A percentile compares a stretch with the other conserved stretches of the same genome.
phyloP scores from a whole-genome alignment of 139 green algal species.

The Spirogloea muscicola region DNA sequence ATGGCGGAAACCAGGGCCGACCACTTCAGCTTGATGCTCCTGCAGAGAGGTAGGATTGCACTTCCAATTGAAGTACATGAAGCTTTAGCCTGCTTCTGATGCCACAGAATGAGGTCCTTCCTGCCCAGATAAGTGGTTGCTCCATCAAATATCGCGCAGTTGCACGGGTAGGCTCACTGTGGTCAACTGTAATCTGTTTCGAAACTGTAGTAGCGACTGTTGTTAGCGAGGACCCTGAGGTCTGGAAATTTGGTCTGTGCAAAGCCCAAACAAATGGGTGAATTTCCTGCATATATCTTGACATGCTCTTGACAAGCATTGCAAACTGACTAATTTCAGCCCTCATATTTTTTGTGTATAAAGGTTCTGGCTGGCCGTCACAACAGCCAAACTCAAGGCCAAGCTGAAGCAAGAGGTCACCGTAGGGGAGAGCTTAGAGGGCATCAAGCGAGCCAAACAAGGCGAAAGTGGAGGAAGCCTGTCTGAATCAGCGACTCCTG shows the following conservation, averaged over 20 bases:
- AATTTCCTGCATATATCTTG: neutral
- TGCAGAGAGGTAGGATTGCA: neutral
- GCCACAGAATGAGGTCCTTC: no score
- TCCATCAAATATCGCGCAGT: no score
- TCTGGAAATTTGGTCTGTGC: no score
- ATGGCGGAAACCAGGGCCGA: neutral
- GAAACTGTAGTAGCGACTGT: no score
- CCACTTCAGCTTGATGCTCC: slow-evolving; percentile 2
- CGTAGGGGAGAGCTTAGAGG: no score
- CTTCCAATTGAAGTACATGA: neutral
- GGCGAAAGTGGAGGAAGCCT: slow-evolving; percentile 4
- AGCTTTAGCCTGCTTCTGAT: neutral
- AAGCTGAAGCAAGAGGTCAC: no score
- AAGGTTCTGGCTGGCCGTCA: slow-evolving; percentile 10
- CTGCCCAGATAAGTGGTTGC: no score
- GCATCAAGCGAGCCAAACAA: neutral
- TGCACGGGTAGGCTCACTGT: no score
- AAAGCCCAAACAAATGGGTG: no score
- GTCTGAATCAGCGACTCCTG: neutral
- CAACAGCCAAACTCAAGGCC: neutral
- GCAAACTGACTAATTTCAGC: neutral
- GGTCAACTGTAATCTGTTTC: no score
- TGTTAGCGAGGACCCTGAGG: no score
- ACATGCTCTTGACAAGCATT: neutral
- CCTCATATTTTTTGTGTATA: neutral